A percentile compares a stretch with the other conserved stretches of the same genome.
These are phyloP conservation scores for Hypoxylon sp. DNA, from an alignment of 2,329 filamentous ascomycete genomes.

Conservation along the genomic window DNA sequence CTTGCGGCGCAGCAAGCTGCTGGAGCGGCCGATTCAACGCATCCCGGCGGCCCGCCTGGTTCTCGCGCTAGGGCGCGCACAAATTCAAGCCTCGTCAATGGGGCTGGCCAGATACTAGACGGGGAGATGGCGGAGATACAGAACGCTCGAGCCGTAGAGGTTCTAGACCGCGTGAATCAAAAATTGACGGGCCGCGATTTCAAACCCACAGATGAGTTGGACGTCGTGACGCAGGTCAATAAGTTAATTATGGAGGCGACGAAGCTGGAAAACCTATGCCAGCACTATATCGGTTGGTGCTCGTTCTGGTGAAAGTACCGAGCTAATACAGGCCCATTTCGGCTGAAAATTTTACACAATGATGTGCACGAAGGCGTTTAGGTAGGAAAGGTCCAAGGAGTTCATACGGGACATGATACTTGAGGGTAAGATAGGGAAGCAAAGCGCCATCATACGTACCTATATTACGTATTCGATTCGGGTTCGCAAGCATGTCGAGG, in stretches of 20 bases:
- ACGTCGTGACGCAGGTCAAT: constrained; percentile 89
- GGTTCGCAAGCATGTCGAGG: not conserved
- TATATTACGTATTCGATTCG: not conserved
- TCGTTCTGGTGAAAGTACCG: constrained; percentile 85
- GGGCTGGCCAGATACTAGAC: constrained; percentile 53
- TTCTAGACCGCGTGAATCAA: constrained; percentile 91
- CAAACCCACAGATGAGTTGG: constrained; percentile 85
- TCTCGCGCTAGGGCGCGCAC: constrained; percentile 70
- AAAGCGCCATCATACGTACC: not conserved
- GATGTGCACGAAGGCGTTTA: constrained; percentile 6
- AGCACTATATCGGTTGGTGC: constrained; percentile 99
- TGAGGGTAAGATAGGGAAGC: not conserved
- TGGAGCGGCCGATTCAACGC: constrained; percentile 47
- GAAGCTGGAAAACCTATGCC: constrained; percentile 96
- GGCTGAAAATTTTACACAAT: not conserved
- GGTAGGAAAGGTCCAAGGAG: constrained; percentile 14
- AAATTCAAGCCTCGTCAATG: constrained; percentile 65
- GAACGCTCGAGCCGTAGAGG: constrained; percentile 92
- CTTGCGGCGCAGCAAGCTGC: constrained; percentile 62
- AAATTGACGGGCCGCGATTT: constrained; percentile 97
- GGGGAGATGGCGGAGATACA: constrained; percentile 80
- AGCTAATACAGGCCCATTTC: not conserved
- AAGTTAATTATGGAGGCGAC: constrained; percentile 96
- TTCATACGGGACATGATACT: not conserved
- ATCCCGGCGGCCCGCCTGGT: constrained; percentile 64